phyloP scores from a whole-genome alignment of 768 basidiomycete species.

The Tylopilus rubrobrunneus region DNA sequence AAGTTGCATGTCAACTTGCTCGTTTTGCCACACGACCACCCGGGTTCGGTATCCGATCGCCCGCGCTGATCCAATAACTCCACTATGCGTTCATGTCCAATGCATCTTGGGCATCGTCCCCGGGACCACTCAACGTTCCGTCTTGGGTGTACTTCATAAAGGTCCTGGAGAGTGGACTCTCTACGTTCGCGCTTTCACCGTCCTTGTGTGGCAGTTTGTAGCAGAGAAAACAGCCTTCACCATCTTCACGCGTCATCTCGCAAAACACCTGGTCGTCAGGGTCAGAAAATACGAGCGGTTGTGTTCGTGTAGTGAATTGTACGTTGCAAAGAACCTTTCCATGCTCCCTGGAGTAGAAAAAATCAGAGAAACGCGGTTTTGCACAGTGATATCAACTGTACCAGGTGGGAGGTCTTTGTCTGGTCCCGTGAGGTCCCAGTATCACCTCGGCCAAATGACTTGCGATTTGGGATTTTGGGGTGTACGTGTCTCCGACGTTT shows the following conservation, averaged over 20 bases:
- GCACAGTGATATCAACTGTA: conserved; percentile 79
- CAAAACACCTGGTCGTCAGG: conserved; percentile 52
- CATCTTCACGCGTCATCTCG: conserved; percentile 33
- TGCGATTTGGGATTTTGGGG: conserved; percentile 35
- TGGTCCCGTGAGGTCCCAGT: conserved; percentile 81
- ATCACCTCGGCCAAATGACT: conserved; percentile 94
- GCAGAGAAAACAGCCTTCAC: too few relatives aligned
- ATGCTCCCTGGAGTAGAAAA: conserved; percentile 80
- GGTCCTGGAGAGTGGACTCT: conserved; percentile 81
- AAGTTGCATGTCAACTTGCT: conserved; percentile 51
- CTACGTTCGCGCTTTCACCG: conserved; percentile 95
- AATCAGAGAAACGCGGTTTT: conserved; percentile 78
- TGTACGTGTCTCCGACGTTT: background rate
- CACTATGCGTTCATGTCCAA: conserved; percentile 91
- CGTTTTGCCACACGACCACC: conserved; percentile 82
- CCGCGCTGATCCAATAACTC: conserved; percentile 95
- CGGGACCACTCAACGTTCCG: conserved; percentile 80
- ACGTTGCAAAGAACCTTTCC: conserved; percentile 64
- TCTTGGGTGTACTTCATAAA: conserved; percentile 88
- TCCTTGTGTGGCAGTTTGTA: conserved; percentile 96
- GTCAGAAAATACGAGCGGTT: conserved; percentile 56
- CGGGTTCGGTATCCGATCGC: conserved; percentile 91
- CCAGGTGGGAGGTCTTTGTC: conserved; percentile 65
- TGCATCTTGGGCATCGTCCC: conserved; percentile 76
- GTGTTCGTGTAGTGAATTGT: conserved; percentile 43